Base-by-base conservation (phyloP, 108 stramenopile species). In the Nitzschia sp. region DNA sequence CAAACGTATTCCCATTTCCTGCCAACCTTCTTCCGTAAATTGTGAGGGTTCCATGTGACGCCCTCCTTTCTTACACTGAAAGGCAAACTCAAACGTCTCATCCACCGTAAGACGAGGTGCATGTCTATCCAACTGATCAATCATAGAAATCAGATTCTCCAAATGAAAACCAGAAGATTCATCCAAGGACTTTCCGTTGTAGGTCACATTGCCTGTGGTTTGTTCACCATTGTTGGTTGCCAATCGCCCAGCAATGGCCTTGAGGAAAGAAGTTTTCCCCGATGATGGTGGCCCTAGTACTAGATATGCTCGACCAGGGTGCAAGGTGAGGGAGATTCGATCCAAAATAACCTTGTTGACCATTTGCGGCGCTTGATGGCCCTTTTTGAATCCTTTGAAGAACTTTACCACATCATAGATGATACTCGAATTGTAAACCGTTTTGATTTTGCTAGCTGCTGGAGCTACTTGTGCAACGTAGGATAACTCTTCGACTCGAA, bases 61-160 rank as follows among this genome's bases (percentile, higher is more conserved):
- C 3, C 81, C 81, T 22, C 77, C 79, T 12, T 54, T 46, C 26
- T 85, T 81, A 59, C 89, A 90, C 38, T 80, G 73, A 65, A 80
- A 78, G 34, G 86, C 86, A 76, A 87, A 90, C 25, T 86, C 84
- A 63, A 90, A 87, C 8, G 89, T 90, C 73, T 90, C 89, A 55
- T 82, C 84, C 0, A 90, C 89, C 3, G 89, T 87, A 10, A 87
- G 77, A 58, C 79, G 70, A 2, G 89, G 79, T 34, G 84, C 82
- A 69, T 90, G 89, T 20, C 71, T 67, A 68, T 90, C 88, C 25
- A 86, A 72, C 61, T 90, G 88, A 34, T 81, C 86, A 22, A 90
- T 78, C 51, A 79, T 83, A 19, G 80, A 41, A 60, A 79, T 69
- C 6, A 78, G 63, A 66, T 83, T 83, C 42, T 83, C 71, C 46